These are phyloP conservation scores for Conringia planisiliqua DNA, from an alignment of 345 rosid species.

Conservation along the genomic window DNA sequence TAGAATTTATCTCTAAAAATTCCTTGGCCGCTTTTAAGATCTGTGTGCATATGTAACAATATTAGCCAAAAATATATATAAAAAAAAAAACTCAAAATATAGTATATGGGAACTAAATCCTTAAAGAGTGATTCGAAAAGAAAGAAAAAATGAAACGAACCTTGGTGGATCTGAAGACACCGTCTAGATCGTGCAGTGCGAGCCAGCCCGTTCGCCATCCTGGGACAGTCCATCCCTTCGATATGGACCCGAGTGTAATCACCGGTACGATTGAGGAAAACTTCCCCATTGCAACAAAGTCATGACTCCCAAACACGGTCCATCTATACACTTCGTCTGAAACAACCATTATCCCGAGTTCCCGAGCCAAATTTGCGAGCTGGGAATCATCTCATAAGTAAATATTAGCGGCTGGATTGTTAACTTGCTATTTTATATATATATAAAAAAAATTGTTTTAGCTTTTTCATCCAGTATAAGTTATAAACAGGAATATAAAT, in stretches of 20 bases:
- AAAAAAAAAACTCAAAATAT: too few species aligned
- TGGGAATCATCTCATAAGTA: neutral
- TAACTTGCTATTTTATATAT: neutral
- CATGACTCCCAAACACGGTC: slow-evolving; percentile 40
- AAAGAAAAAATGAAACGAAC: slow-evolving; percentile 4
- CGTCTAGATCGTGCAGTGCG: slow-evolving; percentile 37
- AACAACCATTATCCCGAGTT: slow-evolving; percentile 48
- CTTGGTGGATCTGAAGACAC: slow-evolving; percentile 33
- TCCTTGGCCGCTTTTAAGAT: slow-evolving; percentile 37
- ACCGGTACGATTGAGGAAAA: slow-evolving; percentile 52
- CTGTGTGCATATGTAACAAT: slow-evolving; percentile 25
- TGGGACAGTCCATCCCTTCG: slow-evolving; percentile 57
- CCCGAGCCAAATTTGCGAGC: slow-evolving; percentile 47
- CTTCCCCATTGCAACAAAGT: slow-evolving; percentile 44
- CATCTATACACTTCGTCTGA: slow-evolving; percentile 53
- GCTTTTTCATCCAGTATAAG: too few species aligned
- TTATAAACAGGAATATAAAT: neutral
- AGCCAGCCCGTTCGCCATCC: slow-evolving; percentile 65
- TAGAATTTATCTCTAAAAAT: slow-evolving; percentile 29
- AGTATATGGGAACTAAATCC: neutral
- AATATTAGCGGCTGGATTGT: neutral
- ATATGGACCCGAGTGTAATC: slow-evolving; percentile 51
- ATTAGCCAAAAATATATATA: too few species aligned
- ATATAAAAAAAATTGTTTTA: too few species aligned
- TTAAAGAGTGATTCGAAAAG: neutral